phyloP scores from a whole-genome alignment of 2,329 filamentous ascomycete genomes.

The Coniella vitis region DNA sequence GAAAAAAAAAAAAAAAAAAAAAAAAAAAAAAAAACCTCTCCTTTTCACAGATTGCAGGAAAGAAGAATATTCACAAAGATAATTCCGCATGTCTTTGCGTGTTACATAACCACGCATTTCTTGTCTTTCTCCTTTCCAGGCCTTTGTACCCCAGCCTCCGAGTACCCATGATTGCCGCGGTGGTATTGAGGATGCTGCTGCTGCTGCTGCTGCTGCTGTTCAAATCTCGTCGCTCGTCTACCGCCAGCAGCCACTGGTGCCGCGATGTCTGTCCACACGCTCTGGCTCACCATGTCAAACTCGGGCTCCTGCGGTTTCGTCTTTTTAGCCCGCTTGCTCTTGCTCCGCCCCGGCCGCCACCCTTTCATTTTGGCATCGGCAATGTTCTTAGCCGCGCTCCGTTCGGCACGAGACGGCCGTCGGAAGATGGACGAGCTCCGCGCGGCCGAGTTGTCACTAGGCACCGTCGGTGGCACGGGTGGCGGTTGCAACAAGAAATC shows the following conservation, averaged over 20 bases:
- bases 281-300: conserved; percentile 36
- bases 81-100: too few relatives aligned
- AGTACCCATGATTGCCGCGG: not conserved
- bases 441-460: conserved; percentile 24
- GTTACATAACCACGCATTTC: conserved; percentile 49
- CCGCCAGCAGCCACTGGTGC: conserved; percentile 25
- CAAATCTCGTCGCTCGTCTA: conserved; percentile 9
- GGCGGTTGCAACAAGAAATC: conserved; percentile 12
- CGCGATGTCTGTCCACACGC: conserved; percentile 52
- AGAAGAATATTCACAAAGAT: not conserved
- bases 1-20: not conserved
- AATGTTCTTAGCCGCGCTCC: conserved; percentile 56
- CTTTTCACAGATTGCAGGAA: not conserved
- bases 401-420: conserved; percentile 48
- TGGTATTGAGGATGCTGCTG: too few relatives aligned
- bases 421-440: conserved; percentile 37
- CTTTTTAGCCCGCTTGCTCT: conserved; percentile 32
- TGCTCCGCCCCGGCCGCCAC: conserved; percentile 37
- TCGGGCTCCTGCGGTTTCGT: conserved; percentile 25
- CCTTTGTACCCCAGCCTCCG: conserved; percentile 17
- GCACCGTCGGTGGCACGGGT: conserved; percentile 1
- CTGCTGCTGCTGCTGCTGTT: not conserved
- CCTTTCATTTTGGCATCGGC: conserved; percentile 52
- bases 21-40: not conserved
- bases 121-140: conserved; percentile 34